Base-by-base conservation (phyloP, 2,329 filamentous ascomycete genomes). In the Ophiostoma perfectum region DNA sequence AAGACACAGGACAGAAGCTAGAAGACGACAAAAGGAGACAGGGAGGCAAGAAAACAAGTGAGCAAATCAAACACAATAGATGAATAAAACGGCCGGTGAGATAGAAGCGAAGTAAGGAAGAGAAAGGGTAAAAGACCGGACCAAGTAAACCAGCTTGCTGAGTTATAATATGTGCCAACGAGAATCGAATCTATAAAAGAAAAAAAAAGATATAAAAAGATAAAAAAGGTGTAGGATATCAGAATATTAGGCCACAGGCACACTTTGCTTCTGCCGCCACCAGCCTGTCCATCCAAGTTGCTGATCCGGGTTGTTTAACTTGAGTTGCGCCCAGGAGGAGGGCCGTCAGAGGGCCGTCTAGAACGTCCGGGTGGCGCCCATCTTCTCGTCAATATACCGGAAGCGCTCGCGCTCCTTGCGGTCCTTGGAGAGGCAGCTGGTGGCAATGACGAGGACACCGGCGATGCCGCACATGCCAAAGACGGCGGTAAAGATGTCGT, bases 321-420 rank as follows among this genome's bases (percentile, higher is more conserved):
- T 27, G 27, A 27, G 1, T 27, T 27, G 27, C 27, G 27, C 27
- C 27, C 27, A 27, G 27, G 27, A 27, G 27, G 27, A 27, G 27
- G 2, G 27, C 2, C 27, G 27, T 27, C 27, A 27, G 27, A 27
- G 27, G 27, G 27, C 27, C 8, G 18, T 12, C 39, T 80, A 84
- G 76, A 84, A 85, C 44, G 81, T 78, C 66, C 82, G 78, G 70
- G 77, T 78, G 72, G 80, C 79, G 66, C 88, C 86, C 71, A 78
- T 85, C 86, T 95, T 95, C 82, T 92, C 87, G 75, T 94, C 91
- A 74, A 95, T 93, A 75, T 90, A 84, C 70, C 87, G 86, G 80
- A 92, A 95, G 70, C 91, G 84, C 78, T 90, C 88, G 74, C 87
- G 86, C 80, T 95, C 91, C 79, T 90, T 90, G 75, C 91, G 87